A percentile compares a stretch with the other conserved stretches of the same genome.
Evolutionary conservation across 139 green algal genomes (phyloP).

Genomic region (Closterium sp.): DNA sequence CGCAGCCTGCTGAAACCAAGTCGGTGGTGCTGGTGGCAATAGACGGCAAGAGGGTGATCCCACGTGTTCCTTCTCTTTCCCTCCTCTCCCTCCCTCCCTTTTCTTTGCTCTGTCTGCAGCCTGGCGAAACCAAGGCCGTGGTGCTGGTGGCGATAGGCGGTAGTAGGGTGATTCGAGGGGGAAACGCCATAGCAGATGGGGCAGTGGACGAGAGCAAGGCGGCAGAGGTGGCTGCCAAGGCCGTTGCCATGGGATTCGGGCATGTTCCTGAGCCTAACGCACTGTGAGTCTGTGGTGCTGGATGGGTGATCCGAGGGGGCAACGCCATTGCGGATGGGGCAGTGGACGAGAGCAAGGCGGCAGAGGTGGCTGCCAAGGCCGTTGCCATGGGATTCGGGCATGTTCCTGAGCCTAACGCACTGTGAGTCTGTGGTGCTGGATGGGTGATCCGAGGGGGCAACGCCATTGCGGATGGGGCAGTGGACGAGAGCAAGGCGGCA

Average conservation of each 20-base stretch:
- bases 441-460: too few relatives aligned
- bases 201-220: conserved; percentile 1
- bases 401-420: too few relatives aligned
- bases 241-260: conserved; percentile 24
- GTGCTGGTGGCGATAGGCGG: conserved; percentile 52
- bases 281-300: conserved; percentile 6
- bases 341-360: too few relatives aligned
- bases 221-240: background rate
- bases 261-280: conserved; percentile 38
- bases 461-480: too few relatives aligned
- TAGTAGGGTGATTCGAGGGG: conserved; percentile 44
- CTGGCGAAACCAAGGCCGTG: conserved; percentile 56
- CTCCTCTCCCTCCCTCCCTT: background rate
- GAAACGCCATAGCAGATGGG: conserved; percentile 29
- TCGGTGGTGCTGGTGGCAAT: conserved; percentile 50
- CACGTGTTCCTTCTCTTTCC: conserved; percentile 9
- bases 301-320: too few relatives aligned
- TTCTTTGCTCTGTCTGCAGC: conserved; percentile 7
- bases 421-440: too few relatives aligned
- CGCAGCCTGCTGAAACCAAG: conserved; percentile 54
- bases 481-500: too few relatives aligned
- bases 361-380: too few relatives aligned
- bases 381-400: too few relatives aligned
- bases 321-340: too few relatives aligned
- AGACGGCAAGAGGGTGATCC: conserved; percentile 42